Evolutionary conservation across 2,329 filamentous ascomycete species (phyloP), one percentile per base, ranked within the genome.

Genomic region (Amauroascus verrucosus): DNA sequence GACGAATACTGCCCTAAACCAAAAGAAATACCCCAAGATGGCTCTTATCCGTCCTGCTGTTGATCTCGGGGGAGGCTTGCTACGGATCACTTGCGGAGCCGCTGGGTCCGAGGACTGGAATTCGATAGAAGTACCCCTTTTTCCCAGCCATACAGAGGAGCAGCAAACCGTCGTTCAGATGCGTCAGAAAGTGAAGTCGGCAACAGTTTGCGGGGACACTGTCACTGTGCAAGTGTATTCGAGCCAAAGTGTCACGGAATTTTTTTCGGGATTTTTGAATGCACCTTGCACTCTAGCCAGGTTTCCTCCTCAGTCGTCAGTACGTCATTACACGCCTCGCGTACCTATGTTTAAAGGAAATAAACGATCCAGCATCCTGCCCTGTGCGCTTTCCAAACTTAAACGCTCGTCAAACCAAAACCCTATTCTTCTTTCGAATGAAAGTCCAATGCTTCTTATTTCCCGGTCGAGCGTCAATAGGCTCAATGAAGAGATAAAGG

Each of bases 1-100:
- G 41, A 94, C 90, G 1, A 86, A 88, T 0, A 82, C 84, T 61
- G 88, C 85, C 5, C 73, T 98, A 51, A 95, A 81, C 64, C 91
- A 97, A 69, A 98, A 97, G 70, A 78, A 83, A 58, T 84, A 93
- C 64, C 87, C 90, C 1, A 81, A 77, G 32, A 97, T 98, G 91
- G 85, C 88, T 11, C 77, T 96, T 3, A 76, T 98, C 49, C 78
- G 79, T 48, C 91, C 93, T 6, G 68, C 64, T 3, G 73, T 97
- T 38, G 86, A 97, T 61, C 80, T 95, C 54, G 72, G 78, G 0
- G 68, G 68, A 1, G 85, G 86, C 0, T 62, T 84, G 1, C 70
- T 98, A 16, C 75, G 77, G 14, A 75, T 97, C 7, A 62, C 65
- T 38, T 61, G 64, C 50, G 59, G 69, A 65, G 59, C 65, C 70